These are phyloP conservation scores for Leishmania aethiopica DNA, from an alignment of 208 protist genomes.

Conservation along the genomic window DNA sequence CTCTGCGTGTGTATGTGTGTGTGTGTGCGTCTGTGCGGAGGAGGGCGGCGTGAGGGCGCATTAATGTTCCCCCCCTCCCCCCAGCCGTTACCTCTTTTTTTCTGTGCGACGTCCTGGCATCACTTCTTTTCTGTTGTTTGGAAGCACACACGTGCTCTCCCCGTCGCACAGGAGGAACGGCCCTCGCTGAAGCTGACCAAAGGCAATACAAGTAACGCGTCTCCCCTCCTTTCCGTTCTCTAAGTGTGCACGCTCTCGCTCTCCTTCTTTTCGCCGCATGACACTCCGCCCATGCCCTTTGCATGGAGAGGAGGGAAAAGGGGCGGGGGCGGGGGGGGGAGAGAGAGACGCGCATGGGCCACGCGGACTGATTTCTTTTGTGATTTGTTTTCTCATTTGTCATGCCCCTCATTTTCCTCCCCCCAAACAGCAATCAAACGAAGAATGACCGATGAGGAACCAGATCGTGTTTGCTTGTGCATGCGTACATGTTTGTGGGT, in stretches of 20 bases:
- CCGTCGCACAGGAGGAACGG: background rate
- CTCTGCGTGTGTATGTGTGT: background rate
- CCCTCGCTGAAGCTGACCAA: slow-evolving; percentile 8
- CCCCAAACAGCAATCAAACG: background rate
- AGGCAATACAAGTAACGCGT: slow-evolving; percentile 22
- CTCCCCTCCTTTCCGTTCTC: background rate
- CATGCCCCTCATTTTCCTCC: background rate
- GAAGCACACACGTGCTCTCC: background rate
- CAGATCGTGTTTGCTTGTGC: background rate
- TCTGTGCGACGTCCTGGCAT: background rate
- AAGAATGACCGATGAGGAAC: background rate
- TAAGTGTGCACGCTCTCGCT: background rate
- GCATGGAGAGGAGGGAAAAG: background rate
- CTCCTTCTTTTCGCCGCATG: background rate
- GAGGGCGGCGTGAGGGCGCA: background rate
- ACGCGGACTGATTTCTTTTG: slow-evolving; percentile 2
- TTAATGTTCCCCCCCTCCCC: background rate
- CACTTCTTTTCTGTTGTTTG: background rate
- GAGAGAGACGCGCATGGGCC: background rate
- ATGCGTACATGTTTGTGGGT: background rate
- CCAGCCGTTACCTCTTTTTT: background rate
- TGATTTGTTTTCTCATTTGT: background rate
- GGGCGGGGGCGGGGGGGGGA: too few species aligned
- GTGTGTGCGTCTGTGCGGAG: background rate
- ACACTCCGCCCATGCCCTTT: background rate